Conservation (phyloP, 2,329 filamentous ascomycete genomes). For the Microsporum canis region DNA sequence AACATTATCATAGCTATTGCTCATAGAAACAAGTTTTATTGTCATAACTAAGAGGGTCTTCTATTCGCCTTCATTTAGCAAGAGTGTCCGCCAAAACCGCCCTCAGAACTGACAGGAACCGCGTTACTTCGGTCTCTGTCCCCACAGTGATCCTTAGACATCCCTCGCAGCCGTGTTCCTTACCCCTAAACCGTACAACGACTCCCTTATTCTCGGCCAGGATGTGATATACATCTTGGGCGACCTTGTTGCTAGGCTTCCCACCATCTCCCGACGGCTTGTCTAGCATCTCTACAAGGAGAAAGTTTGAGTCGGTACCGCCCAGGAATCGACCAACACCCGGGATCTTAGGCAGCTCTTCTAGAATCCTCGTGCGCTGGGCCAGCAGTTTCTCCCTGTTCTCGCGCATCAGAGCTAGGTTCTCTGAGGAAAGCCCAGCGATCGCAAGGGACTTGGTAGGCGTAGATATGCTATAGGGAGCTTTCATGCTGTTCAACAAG, state of each 20-base stretch:
- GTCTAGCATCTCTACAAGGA: conserved; percentile 81
- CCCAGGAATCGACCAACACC: conserved; percentile 75
- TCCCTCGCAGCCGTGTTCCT: conserved; percentile 78
- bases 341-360: conserved; percentile 59
- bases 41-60: background rate
- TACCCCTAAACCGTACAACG: conserved; percentile 85
- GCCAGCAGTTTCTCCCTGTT: conserved; percentile 59
- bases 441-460: conserved; percentile 73
- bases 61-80: conserved; percentile 3
- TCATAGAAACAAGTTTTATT: background rate
- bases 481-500: conserved; percentile 84
- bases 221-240: conserved; percentile 68
- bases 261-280: conserved; percentile 43
- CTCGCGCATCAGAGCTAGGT: conserved; percentile 59
- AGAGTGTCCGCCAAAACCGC: conserved; percentile 41
- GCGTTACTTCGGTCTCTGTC: conserved; percentile 72
- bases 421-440: conserved; percentile 55
- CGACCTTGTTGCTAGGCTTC: conserved; percentile 65
- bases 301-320: conserved; percentile 72
- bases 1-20: background rate
- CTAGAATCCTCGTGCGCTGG: conserved; percentile 66
- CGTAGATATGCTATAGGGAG: conserved; percentile 88
- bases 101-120: conserved; percentile 60
- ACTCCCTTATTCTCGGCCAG: conserved; percentile 80
- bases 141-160: conserved; percentile 88